Percentiles rank a stretch among this genome's conserved stretches.
phyloP scores from a whole-genome alignment of 495 filamentous ascomycete genomes.

The Neurospora sp. region DNA sequence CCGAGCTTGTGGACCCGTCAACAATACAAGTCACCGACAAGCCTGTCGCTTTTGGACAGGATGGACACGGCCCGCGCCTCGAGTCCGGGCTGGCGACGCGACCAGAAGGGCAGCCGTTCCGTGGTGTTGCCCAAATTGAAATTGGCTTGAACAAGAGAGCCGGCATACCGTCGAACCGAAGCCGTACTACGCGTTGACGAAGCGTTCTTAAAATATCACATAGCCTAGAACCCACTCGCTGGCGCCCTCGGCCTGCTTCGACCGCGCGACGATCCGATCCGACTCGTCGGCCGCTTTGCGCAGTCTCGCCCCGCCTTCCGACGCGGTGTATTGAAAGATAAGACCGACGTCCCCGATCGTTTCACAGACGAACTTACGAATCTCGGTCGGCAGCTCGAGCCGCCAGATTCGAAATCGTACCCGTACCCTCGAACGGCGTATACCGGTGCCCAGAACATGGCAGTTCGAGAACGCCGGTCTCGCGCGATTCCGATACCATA shows the following conservation, averaged over 20 bases:
- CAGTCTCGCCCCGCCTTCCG: background rate
- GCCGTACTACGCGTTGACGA: background rate
- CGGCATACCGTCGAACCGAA: background rate
- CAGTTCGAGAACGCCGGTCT: background rate
- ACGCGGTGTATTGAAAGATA: background rate
- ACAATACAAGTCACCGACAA: background rate
- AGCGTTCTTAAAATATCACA: background rate
- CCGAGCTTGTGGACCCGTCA: background rate
- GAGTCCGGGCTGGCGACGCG: background rate
- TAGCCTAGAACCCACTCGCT: background rate
- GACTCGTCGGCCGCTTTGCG: background rate
- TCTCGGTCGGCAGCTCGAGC: no score
- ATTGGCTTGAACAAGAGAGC: background rate
- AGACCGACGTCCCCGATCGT: no score
- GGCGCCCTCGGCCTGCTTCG: background rate
- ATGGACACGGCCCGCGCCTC: background rate
- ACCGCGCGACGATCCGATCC: background rate
- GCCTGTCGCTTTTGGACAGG: background rate
- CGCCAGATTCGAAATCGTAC: no score
- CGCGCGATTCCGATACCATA: fast-evolving
- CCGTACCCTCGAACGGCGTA: background rate
- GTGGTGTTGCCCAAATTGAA: background rate
- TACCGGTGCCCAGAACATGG: background rate
- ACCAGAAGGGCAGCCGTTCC: background rate
- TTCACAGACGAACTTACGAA: no score